Evolutionary conservation across 1,139 yeast genomes (phyloP), one percentile per base, ranked within the genome.

Genomic region (Arxiozyma telluris): DNA sequence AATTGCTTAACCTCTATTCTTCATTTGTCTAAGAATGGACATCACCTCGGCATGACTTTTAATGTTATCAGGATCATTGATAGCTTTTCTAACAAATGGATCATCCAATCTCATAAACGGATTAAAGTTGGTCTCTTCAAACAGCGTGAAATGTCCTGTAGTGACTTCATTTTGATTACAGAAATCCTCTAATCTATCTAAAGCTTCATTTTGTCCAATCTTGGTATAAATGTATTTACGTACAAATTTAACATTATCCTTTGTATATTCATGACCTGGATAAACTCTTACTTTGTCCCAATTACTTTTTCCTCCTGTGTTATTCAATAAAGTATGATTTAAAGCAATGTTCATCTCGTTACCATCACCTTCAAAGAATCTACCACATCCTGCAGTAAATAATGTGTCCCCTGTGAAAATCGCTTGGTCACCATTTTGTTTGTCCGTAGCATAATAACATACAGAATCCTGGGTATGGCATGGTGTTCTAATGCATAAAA

Each of bases 381-480:
- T 77, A 11, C 99, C 99, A 68, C 98, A 91, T 1, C 99, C 99
- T 51, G 94, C 89, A 51, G 80, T 87, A 71, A 93, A 94, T 52
- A 93, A 74, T 0, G 98, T 93, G 70, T 93, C 99, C 11, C 99
- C 99, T 0, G 98, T 89, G 70, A 93, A 89, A 1, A 93, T 91
- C 1, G 85, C 93, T 59, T 75, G 76, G 60, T 90, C 81, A 41
- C 75, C 76, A 1, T 89, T 81, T 41, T 72, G 71, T 15, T 70
- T 61, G 67, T 93, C 98, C 52, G 74, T 75, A 0, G 81, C 88
- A 62, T 72, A 87, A 71, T 89, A 93, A 67, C 98, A 91, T 55
- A 93, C 87, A 6, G 96, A 87, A 69, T 94, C 98, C 69, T 87
- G 95, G 0, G 99, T 93, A 67, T 93, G 99, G 67, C 99, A 93